Evolutionary conservation across 257 asterid species (phyloP).

Genomic region (Knoxia roxburghii): DNA sequence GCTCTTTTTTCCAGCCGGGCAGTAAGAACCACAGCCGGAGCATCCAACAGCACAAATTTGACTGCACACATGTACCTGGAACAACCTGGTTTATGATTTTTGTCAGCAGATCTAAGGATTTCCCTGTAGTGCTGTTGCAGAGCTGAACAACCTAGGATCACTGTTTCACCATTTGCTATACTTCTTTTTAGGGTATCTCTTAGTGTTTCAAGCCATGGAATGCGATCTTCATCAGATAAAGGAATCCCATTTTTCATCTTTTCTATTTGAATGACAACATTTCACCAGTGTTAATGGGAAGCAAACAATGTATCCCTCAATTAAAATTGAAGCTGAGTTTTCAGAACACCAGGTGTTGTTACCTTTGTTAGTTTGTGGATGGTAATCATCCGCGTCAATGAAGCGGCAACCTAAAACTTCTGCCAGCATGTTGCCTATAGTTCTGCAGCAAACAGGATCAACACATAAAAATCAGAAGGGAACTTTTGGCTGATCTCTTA

Average conservation of each 20-base stretch:
- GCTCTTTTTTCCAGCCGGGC: conserved; percentile 59
- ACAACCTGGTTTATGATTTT: conserved; percentile 35
- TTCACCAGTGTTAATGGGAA: neutral
- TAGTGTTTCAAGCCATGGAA: conserved; percentile 76
- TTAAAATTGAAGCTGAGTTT: neutral
- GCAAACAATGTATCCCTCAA: neutral
- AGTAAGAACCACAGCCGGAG: conserved; percentile 46
- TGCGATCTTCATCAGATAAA: conserved; percentile 65
- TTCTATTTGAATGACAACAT: conserved; percentile 13
- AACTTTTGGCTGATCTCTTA: neutral
- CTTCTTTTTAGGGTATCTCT: conserved; percentile 36
- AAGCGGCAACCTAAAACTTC: conserved; percentile 39
- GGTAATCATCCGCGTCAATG: conserved; percentile 82
- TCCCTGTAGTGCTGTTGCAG: conserved; percentile 70
- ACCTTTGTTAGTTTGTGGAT: conserved; percentile 72
- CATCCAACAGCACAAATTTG: conserved; percentile 58
- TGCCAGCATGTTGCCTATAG: conserved; percentile 62
- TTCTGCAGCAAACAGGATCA: conserved; percentile 5
- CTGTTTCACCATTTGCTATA: conserved; percentile 31
- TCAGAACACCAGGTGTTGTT: neutral
- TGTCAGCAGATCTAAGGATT: conserved; percentile 70
- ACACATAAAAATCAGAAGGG: neutral
- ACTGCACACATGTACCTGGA: conserved; percentile 28
- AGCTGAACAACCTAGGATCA: conserved; percentile 59
- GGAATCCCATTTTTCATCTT: conserved; percentile 57